Percentiles rank a stretch among this genome's conserved stretches.
Conservation (phyloP, 139 green algal species). For the Nannochloris sp. region DNA sequence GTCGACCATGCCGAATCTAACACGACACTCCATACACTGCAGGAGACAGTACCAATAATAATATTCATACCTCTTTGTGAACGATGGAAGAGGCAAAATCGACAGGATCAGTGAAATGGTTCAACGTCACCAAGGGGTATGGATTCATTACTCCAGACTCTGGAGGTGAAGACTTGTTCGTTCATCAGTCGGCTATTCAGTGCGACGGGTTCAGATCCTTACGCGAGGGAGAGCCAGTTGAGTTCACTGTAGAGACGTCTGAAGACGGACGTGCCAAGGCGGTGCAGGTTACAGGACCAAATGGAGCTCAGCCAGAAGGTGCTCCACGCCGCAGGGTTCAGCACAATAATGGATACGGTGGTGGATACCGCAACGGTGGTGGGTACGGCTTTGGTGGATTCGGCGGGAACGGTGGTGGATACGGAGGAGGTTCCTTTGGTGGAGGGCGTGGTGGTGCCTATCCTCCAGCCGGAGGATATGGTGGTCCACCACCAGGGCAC, state of each 20-base stretch:
- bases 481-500: background rate
- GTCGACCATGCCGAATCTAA: no score
- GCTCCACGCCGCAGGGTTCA: conserved; percentile 25
- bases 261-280: conserved; percentile 51
- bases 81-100: conserved; percentile 27
- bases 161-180: conserved; percentile 59
- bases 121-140: conserved; percentile 74
- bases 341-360: conserved; percentile 12
- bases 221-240: conserved; percentile 57
- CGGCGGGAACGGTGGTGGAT: conserved; percentile 21
- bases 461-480: conserved; percentile 16
- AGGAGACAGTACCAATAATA: background rate
- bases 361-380: conserved; percentile 7
- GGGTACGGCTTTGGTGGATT: conserved; percentile 7
- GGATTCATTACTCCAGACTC: conserved; percentile 68
- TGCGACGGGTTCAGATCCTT: conserved; percentile 70
- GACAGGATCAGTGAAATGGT: conserved; percentile 68
- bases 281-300: conserved; percentile 34
- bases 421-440: conserved; percentile 12
- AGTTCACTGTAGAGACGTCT: conserved; percentile 55
- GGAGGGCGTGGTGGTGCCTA: conserved; percentile 13
- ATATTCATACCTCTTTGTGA: background rate
- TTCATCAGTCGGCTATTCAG: conserved; percentile 64
- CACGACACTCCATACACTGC: background rate
- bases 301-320: conserved; percentile 29